These are phyloP conservation scores for Acer negundo DNA, from an alignment of 345 rosid genomes.

Conservation along the genomic window DNA sequence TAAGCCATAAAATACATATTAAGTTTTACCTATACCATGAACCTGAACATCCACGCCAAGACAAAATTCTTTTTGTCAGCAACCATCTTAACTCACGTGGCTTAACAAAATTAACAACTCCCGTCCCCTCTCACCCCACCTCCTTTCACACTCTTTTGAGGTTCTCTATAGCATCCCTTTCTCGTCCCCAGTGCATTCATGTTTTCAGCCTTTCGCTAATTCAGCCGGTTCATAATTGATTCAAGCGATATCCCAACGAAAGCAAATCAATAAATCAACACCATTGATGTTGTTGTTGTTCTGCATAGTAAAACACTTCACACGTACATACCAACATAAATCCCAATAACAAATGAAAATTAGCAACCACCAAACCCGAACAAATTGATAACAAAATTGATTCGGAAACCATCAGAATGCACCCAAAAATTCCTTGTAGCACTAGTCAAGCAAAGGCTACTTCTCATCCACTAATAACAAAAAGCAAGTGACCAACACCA, in stretches of 20 bases:
- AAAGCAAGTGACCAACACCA: neutral
- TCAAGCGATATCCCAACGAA: neutral
- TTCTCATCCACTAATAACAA: neutral
- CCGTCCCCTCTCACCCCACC: neutral
- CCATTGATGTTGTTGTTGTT: neutral
- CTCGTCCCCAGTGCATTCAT: neutral
- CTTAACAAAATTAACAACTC: neutral
- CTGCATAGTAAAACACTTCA: neutral
- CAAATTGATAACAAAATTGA: neutral
- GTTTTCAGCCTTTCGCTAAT: slow-evolving; percentile 1
- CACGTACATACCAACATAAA: neutral
- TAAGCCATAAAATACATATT: neutral
- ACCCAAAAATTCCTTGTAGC: neutral
- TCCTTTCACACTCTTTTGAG: neutral
- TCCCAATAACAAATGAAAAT: neutral
- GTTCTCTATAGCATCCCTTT: neutral
- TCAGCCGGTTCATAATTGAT: too few relatives aligned
- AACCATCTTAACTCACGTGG: neutral
- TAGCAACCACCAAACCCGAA: neutral
- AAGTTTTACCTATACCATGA: too few relatives aligned
- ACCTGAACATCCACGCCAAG: neutral
- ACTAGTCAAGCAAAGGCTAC: neutral
- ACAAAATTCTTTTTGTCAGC: neutral
- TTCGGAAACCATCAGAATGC: neutral
- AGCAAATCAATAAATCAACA: neutral